Base-by-base conservation (phyloP, 805 yeast species). In the Jamesozyma spencerorum region DNA sequence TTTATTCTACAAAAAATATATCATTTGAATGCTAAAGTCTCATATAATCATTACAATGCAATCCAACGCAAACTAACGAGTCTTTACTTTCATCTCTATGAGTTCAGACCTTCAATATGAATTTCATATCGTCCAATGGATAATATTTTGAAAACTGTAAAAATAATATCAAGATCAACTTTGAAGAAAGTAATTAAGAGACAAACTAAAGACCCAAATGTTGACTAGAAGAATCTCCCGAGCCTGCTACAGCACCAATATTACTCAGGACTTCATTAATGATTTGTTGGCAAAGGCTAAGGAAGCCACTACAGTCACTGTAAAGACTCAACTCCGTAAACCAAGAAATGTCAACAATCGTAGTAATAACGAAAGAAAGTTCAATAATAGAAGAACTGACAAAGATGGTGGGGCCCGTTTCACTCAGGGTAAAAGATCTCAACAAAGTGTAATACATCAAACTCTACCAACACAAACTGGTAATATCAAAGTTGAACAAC, bases 251-350 rank as follows among this genome's bases (percentile, higher is more conserved):
- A 39, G 41, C 18, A 42, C 47, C 2, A 41, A 41, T 24, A 41
- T 58, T 12, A 52, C 62, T 1, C 55, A 57, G 41, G 63, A 59
- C 36, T 59, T 58, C 35, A 47, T 59, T 37, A 51, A 55, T 26
- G 53, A 51, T 22, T 53, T 59, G 11, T 44, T 59, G 24, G 49
- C 47, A n/a, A 51, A 53, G 37, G 64, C 62, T 15, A 57, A 58
- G 37, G 56, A 58, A 36, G 59, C 58, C 12, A 50, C 62, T 13
- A 47, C 59, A 4, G 29, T 30, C 2, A 18, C 33, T 18, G 13
- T 6, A 13, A 17, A 26, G 10, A 24, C 8, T 6, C 30, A 17
- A 2, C 22, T 12, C 6, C 8, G n/a, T 4, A 34, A 15, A 3
- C 20, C 20, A 4, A 34, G 19, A 8, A 39, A 30, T 8, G 39